These are phyloP conservation scores for Artemisia annua DNA, from an alignment of 129 eudicot genomes.

Conservation along the genomic window DNA sequence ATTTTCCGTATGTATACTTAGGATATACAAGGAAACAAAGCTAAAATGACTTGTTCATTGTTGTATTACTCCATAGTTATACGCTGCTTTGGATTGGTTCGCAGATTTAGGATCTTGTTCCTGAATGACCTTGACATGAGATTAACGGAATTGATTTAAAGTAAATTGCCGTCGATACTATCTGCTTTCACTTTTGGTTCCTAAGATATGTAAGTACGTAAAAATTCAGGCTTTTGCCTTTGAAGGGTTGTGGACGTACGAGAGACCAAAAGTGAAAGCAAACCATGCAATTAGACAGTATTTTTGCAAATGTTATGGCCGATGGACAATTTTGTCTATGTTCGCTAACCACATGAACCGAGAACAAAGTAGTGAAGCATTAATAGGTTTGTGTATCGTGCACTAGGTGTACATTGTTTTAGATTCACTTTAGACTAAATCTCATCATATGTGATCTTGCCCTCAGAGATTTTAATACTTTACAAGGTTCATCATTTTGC, in stretches of 20 bases:
- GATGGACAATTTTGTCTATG: no score
- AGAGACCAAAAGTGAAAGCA: no score
- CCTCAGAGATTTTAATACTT: background rate
- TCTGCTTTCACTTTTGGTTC: no score
- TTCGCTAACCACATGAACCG: no score
- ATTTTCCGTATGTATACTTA: background rate
- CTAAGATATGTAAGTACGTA: no score
- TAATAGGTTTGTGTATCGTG: background rate
- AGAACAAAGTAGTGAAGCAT: background rate
- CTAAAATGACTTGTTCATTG: background rate
- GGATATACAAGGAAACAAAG: background rate
- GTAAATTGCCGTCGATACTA: no score
- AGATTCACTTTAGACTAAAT: background rate
- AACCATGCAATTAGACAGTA: background rate
- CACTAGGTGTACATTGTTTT: background rate
- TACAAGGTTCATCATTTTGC: slow-evolving; percentile 8
- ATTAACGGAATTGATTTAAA: background rate
- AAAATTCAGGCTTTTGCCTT: no score
- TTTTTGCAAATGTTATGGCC: background rate
- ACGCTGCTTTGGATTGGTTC: slow-evolving; percentile 4
- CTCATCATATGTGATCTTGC: slow-evolving; percentile 16
- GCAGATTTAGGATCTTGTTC: slow-evolving; percentile 11
- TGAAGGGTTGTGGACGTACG: no score
- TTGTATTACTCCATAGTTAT: background rate
- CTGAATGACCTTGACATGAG: background rate